Conservation (phyloP, 495 filamentous ascomycete species). For the Hyaloscypha finlandica region DNA sequence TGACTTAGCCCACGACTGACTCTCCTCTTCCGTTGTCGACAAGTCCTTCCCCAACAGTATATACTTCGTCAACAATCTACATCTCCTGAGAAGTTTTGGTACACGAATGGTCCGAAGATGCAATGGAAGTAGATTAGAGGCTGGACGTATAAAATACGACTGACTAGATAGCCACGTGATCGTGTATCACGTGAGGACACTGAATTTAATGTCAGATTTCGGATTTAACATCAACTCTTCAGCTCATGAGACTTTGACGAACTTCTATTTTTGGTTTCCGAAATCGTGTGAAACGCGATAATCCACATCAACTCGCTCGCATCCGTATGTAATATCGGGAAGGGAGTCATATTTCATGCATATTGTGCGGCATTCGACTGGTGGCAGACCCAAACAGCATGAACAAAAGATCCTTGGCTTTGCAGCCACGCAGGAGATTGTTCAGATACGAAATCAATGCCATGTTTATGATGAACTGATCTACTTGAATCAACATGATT, state of each 20-base stretch:
- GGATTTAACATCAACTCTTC: background rate
- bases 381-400: background rate
- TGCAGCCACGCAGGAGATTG: conserved; percentile 7
- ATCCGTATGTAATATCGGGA: conserved; percentile 11
- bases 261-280: conserved; percentile 9
- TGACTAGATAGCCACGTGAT: no score
- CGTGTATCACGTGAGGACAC: no score
- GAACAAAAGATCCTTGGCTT: background rate
- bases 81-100: no score
- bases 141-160: no score
- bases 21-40: no score
- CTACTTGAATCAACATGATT: background rate
- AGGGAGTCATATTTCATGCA: conserved; percentile 15
- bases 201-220: no score
- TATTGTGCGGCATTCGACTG: background rate
- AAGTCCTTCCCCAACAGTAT: no score
- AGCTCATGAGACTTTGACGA: background rate
- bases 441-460: background rate
- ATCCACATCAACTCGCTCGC: conserved; percentile 6
- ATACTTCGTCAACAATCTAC: no score
- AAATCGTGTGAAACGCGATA: conserved; percentile 11
- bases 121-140: no score
- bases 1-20: no score
- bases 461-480: background rate
- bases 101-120: no score